Evolutionary conservation across 2,329 filamentous ascomycete species (phyloP).

Genomic region (Teratosphaeriaceae sp.): DNA sequence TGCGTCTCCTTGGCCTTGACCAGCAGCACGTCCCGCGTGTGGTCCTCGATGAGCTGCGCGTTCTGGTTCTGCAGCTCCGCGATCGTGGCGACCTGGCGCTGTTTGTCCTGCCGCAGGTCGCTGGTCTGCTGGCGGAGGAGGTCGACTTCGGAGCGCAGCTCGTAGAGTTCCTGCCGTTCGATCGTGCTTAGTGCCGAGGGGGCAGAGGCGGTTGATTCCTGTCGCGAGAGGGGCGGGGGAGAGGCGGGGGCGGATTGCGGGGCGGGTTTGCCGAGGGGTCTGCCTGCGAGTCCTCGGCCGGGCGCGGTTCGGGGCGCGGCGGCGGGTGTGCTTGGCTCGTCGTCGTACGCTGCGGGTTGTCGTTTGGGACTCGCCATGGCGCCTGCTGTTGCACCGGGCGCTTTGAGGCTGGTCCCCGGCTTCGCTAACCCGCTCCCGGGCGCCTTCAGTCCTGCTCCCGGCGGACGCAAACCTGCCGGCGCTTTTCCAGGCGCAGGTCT

Average conservation of each 20-base stretch:
- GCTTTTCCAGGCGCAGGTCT: constrained; percentile 41
- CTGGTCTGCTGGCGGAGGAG: constrained; percentile 67
- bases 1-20: constrained; percentile 99
- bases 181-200: constrained; percentile 65
- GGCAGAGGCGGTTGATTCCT: constrained; percentile 28
- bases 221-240: constrained; percentile 50
- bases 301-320: constrained; percentile 38
- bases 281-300: constrained; percentile 70
- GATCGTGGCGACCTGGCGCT: constrained; percentile 76
- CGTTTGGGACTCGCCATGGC: constrained; percentile 29
- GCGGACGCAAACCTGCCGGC: constrained; percentile 34
- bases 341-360: constrained; percentile 21
- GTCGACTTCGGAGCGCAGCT: constrained; percentile 78
- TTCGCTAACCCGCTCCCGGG: constrained; percentile 36
- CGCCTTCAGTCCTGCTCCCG: constrained; percentile 28
- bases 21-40: constrained; percentile 88
- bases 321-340: constrained; percentile 28
- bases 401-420: constrained; percentile 32
- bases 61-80: constrained; percentile 96
- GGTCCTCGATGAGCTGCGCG: constrained; percentile 91
- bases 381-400: constrained; percentile 23
- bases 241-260: constrained; percentile 24
- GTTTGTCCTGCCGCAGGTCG: constrained; percentile 73
- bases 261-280: constrained; percentile 76
- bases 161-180: constrained; percentile 90